Evolutionary conservation across 2,329 filamentous ascomycete genomes (phyloP).

Genomic region (Trematosphaeria pertusa): DNA sequence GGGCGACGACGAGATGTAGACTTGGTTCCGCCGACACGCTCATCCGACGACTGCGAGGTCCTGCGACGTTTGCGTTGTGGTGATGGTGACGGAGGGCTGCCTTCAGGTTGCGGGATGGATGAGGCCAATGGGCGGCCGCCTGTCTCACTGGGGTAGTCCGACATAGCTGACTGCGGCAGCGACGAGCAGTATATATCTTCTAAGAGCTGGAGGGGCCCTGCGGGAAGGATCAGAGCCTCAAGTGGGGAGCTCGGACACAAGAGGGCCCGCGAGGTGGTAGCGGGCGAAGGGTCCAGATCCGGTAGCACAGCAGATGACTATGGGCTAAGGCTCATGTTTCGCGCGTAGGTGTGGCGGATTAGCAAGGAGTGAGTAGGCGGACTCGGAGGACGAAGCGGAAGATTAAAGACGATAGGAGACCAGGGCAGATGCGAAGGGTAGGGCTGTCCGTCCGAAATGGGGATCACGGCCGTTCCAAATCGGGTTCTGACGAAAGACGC

Average conservation of each 20-base stretch:
- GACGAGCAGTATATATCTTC: conserved; percentile 44
- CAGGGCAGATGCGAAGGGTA: conserved; percentile 33
- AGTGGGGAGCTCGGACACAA: conserved; percentile 34
- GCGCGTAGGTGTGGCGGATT: conserved; percentile 32
- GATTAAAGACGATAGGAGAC: conserved; percentile 37
- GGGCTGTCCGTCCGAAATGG: conserved; percentile 34
- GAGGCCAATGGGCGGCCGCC: conserved; percentile 40
- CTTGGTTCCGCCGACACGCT: conserved; percentile 28
- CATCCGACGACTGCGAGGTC: conserved; percentile 37
- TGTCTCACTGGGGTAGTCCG: conserved; percentile 40
- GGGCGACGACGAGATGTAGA: conserved; percentile 34
- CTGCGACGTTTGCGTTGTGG: conserved; percentile 27
- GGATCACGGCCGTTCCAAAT: conserved; percentile 43
- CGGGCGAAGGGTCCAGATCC: conserved; percentile 40
- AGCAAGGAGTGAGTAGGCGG: conserved; percentile 37
- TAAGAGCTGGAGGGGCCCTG: conserved; percentile 31
- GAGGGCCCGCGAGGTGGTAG: conserved; percentile 27
- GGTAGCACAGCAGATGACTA: conserved; percentile 41
- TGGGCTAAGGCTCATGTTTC: conserved; percentile 41
- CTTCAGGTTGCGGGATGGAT: conserved; percentile 31
- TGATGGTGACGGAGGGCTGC: conserved; percentile 19
- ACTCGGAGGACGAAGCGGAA: conserved; percentile 32
- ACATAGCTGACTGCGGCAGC: conserved; percentile 39
- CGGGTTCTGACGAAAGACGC: conserved; percentile 38
- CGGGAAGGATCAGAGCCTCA: conserved; percentile 41